Percentiles rank a stretch among this genome's conserved stretches.
Conservation (phyloP, 2,329 filamentous ascomycete genomes). For the Chaetomiaceae sp. region DNA sequence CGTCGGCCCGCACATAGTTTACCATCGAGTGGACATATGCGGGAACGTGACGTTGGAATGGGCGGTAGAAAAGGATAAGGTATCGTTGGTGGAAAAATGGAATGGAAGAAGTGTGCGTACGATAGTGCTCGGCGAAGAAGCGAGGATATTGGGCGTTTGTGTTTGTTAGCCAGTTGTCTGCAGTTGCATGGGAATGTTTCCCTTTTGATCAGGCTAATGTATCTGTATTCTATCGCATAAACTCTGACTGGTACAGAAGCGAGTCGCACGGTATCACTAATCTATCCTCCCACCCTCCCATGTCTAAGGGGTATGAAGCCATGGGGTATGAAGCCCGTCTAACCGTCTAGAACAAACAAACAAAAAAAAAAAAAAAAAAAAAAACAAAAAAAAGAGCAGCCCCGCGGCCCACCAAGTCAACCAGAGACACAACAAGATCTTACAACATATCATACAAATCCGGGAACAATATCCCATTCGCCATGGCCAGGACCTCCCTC, state of each 20-base stretch:
- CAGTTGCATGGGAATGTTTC: neutral
- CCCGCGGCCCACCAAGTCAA: no score
- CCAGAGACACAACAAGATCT: no score
- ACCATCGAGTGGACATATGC: neutral
- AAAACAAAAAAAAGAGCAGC: neutral
- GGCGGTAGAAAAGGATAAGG: neutral
- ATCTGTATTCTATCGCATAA: neutral
- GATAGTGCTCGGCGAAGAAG: neutral
- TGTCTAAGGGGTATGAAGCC: neutral
- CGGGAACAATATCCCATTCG: constrained; percentile 39
- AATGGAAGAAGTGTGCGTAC: neutral
- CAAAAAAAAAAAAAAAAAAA: neutral
- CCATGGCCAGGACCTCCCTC: constrained; percentile 33
- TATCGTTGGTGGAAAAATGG: no score
- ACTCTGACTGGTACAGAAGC: constrained; percentile 1
- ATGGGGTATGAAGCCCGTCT: neutral
- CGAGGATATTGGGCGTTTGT: neutral
- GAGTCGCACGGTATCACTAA: neutral
- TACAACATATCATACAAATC: constrained; percentile 33
- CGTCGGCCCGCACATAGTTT: no score
- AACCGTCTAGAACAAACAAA: no score
- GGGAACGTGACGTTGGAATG: no score
- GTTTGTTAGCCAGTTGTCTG: neutral
- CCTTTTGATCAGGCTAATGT: neutral
- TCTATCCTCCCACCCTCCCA: neutral